Evolutionary conservation across 2,329 filamentous ascomycete species (phyloP), one percentile per base, ranked within the genome.

Genomic region (Botrytis galanthina): DNA sequence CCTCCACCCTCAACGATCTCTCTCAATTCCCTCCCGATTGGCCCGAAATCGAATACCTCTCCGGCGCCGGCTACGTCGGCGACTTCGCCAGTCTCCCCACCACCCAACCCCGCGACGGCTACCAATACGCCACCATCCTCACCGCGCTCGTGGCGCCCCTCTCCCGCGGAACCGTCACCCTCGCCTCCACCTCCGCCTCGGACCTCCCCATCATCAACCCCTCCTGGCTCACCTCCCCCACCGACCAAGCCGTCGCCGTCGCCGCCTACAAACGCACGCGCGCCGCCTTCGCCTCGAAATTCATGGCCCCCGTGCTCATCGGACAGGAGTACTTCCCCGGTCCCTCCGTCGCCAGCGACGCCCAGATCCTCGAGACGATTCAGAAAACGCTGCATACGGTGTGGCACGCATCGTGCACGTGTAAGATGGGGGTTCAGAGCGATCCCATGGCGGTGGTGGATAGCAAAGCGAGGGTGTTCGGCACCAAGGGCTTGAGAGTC

Each of bases 341-440:
- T 5, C 1, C 35, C 8, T 20, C 39, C 4, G 71, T 79, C 0
- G 59, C 72, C 32, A 76, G 71, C 7, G 78, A 79, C 73, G 77
- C 62, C 16, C 62, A 78, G 20, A 76, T 79, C 60, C 35, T 74
- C 35, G 46, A 66, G 14, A 73, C 62, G 14, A 75, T 77, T 7
- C n/a, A 57, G 78, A 18, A 75, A 74, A 48, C 81, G 81, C 8
- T 82, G 18, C 42, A 51, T 18, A 44, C 70, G 9, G 73, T 77
- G 48, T 89, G 83, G 84, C 88, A 87, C 79, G 88, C 85, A 83
- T 86, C 83, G 0, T 86, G 87, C 0, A 91, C 88, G 0, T 84
- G 83, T 16, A 85, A 85, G 79, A 91, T 91, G 88, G 88, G 88
- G 0, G 83, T 80, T 71, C 18, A 72, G 0, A 82, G 78, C 3